Base-by-base conservation (phyloP, 2,329 filamentous ascomycete species). In the Pestalotiopsis sp. region DNA sequence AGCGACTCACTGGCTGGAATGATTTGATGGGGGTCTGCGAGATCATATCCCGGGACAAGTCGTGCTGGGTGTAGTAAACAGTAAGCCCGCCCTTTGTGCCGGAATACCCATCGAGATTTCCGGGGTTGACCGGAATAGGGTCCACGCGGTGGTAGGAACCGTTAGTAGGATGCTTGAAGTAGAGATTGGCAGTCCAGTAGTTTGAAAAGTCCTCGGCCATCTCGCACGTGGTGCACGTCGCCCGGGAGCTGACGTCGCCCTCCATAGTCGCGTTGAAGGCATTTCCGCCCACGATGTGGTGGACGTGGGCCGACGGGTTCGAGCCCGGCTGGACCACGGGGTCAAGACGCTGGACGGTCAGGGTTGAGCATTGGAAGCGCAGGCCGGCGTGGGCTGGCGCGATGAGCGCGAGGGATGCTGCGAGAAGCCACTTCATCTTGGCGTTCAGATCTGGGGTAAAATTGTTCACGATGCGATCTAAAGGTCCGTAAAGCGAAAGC, bases 231-330 rank as follows among this genome's bases (percentile, higher is more conserved):
- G 80, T 82, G 77, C 83, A 84, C 11, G 81, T 83, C 9, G 86
- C 86, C 41, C 78, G 67, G 66, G 66, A 67, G 4, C 73, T 71
- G 2, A 80, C 75, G 70, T 80, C 79, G 66, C 79, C 76, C 17
- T 77, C 74, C 83, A 85, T 85, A 3, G 82, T 78, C 1, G 79
- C 76, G 68, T 84, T 84, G 78, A 85, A 85, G 2, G 83, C 82
- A 72, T 85, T 81, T 7, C 76, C 76, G 58, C 76, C 76, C 17
- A 77, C 75, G 58, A 78, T 77, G 66, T 78, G 76, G 72, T 78
- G 76, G 38, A 77, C 71, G 69, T 77, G 76, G 36, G 75, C 70
- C 1, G 74, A 77, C 2, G 75, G 76, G 4, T 71, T 56, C 20
- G 61, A 73, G 45, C 76, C 76, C 2, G 76, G 74, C 65, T 77